A percentile compares a stretch with the other conserved stretches of the same genome.
Evolutionary conservation across 257 asterid genomes (phyloP).

Genomic region (Solanum virginianum): DNA sequence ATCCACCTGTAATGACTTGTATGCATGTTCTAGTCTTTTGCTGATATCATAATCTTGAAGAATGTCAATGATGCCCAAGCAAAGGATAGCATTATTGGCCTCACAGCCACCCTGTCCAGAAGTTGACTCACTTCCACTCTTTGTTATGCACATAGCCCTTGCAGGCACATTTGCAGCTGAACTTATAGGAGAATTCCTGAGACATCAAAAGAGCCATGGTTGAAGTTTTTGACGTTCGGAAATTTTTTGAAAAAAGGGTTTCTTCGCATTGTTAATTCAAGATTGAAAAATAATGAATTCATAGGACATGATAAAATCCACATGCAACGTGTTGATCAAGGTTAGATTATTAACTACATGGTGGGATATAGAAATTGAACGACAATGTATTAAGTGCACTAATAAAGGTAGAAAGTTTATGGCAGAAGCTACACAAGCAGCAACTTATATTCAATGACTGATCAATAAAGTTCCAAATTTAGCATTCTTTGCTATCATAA

Average conservation of each 20-base stretch:
- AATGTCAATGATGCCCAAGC: slow-evolving; percentile 74
- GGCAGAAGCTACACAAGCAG: background rate
- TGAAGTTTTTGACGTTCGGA: background rate
- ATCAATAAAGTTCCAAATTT: background rate
- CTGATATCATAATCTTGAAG: slow-evolving; percentile 68
- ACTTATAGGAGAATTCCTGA: slow-evolving; percentile 44
- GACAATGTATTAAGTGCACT: background rate
- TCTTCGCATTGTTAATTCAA: background rate
- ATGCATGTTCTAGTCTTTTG: slow-evolving; percentile 74
- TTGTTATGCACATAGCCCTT: slow-evolving; percentile 39
- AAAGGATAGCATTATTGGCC: slow-evolving; percentile 51
- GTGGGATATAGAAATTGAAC: background rate
- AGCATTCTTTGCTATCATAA: background rate
- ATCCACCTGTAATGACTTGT: slow-evolving; percentile 69
- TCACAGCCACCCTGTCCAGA: slow-evolving; percentile 28
- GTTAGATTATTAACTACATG: background rate
- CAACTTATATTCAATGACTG: background rate
- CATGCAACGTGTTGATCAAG: background rate
- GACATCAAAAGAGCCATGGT: background rate
- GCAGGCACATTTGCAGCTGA: slow-evolving; percentile 76
- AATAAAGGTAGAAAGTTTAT: background rate
- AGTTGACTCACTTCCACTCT: slow-evolving; percentile 39
- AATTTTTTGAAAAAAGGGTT: background rate
- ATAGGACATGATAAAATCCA: background rate
- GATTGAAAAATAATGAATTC: background rate